These are phyloP conservation scores for Lecanoromycetidae sp. DNA, from an alignment of 2,329 filamentous ascomycete genomes.

Conservation along the genomic window DNA sequence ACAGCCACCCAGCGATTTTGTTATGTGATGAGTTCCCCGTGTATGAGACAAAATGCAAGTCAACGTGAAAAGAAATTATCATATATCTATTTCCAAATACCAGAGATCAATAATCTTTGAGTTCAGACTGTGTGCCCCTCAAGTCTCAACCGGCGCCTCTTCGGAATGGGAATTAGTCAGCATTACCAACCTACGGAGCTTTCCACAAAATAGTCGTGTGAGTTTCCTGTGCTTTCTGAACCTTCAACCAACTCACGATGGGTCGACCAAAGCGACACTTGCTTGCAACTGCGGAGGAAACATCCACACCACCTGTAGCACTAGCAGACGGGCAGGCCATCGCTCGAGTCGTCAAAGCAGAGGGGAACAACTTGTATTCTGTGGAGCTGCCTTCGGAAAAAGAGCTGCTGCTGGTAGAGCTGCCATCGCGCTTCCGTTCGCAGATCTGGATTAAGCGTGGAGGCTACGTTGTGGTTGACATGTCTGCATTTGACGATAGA, in stretches of 20 bases:
- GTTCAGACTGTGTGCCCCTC: no score
- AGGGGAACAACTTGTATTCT: constrained; percentile 80
- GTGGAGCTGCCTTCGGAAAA: constrained; percentile 55
- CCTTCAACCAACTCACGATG: constrained; percentile 37
- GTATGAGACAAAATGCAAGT: no score
- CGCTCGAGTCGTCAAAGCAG: constrained; percentile 65
- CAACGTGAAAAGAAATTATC: no score
- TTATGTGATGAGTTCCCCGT: not conserved
- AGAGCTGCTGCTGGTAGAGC: constrained; percentile 60
- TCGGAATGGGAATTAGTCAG: not conserved
- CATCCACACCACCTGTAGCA: constrained; percentile 46
- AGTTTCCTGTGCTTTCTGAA: not conserved
- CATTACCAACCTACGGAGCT: not conserved
- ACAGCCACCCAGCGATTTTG: not conserved
- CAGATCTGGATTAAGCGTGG: constrained; percentile 89
- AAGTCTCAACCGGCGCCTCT: not conserved
- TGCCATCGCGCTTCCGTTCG: constrained; percentile 74
- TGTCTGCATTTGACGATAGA: constrained; percentile 48
- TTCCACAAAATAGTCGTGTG: not conserved
- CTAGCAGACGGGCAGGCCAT: constrained; percentile 47
- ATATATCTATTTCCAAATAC: no score
- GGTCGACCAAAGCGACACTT: constrained; percentile 64
- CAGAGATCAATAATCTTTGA: no score
- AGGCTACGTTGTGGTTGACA: constrained; percentile 76
- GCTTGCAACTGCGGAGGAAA: constrained; percentile 64